Evolutionary conservation across 2,329 filamentous ascomycete species (phyloP), one percentile per base, ranked within the genome.

Genomic region (Pochonia chlamydosporia): DNA sequence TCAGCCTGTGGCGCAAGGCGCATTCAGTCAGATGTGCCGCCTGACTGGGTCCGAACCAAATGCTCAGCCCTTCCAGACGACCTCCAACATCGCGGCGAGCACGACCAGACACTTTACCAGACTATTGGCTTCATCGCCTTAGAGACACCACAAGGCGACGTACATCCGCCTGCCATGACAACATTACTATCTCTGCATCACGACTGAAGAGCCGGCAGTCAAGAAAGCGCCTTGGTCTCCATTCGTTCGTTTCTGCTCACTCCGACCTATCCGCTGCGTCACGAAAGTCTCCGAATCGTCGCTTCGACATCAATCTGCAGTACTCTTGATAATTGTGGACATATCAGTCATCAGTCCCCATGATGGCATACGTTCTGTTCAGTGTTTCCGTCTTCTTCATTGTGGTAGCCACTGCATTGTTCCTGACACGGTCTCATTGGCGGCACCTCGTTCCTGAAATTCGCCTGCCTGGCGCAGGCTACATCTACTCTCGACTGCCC

Each of bases 351-450:
- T 16, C 35, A 23, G 35, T 11, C 33, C 36, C 40, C 59, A 64
- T 68, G 57, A 95, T 95, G 89, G 76, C 72, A 53, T 93, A 91
- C 72, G 64, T 95, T 54, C 80, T 95, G 70, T 95, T 90, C 72
- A 82, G 80, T 57, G 65, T 91, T 54, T 81, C 81, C 60, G 78
- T 96, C 64, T 66, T 85, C 57, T 76, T 87, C 62, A 75, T 96
- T 59, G 62, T 91, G 57, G 61, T 78, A 54, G 85, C 83, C 50
- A 93, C 89, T 47, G 80, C 74, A 49, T 82, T 93, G 59, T 96
- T 90, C 76, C 71, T 93, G 56, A 92, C 87, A 48, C 89, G 92
- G 56, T 67, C 76, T 48, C 76, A 75, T 69, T 97, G 93, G 93
- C 70, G 85, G 39, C 83, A 79, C 48, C 73, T 79, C 55, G 67